Evolutionary conservation across 2,329 filamentous ascomycete genomes (phyloP), one percentile per base, ranked within the genome.

Genomic region (Sporothrix globosa): DNA sequence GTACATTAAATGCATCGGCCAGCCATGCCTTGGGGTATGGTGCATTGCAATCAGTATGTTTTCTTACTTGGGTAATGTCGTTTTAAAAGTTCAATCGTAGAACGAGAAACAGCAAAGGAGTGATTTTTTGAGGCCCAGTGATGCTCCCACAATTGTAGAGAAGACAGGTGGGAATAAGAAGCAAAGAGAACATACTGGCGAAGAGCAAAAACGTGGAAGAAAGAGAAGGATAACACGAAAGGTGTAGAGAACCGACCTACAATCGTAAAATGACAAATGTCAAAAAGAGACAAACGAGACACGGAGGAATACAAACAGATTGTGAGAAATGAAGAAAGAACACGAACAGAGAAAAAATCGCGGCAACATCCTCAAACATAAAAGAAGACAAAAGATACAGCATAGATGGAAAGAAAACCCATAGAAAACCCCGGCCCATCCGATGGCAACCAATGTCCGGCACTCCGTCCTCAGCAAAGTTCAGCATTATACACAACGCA

Each of bases 81-180:
- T 9, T 50, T 50, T 50, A 21, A 50, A 21, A 13, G 11, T 14
- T 53, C 1, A 24, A 30, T 24, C 44, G 44, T 48, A 48, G 17
- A 48, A 44, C n/a, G n/a, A n/a, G n/a, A n/a, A n/a, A n/a, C n/a
- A n/a, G n/a, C n/a, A n/a, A n/a, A n/a, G n/a, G n/a, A n/a, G n/a
- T n/a, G n/a, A n/a, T n/a, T 24, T 63, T 21, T 46, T 46, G 9
- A 63, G 19, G 46, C 58, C 58, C 30, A 4, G 19, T 11, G 30
- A 41, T 9, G 7, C 41, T 48, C 44, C 44, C 44, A 46, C 11
- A 21, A 50, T 52, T n/a, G n/a, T 14, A 34, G 3, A 52, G 46
- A 52, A 52, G 46, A 66, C 2, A 46, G 24, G 19, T 13, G 30
- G 39, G 54, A 41, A 67, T 56, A n/a, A 53, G 19, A 72, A 39